These are phyloP conservation scores for Entrophospora sp. DNA, from an alignment of 192 early-diverging fungal species.

Conservation along the genomic window DNA sequence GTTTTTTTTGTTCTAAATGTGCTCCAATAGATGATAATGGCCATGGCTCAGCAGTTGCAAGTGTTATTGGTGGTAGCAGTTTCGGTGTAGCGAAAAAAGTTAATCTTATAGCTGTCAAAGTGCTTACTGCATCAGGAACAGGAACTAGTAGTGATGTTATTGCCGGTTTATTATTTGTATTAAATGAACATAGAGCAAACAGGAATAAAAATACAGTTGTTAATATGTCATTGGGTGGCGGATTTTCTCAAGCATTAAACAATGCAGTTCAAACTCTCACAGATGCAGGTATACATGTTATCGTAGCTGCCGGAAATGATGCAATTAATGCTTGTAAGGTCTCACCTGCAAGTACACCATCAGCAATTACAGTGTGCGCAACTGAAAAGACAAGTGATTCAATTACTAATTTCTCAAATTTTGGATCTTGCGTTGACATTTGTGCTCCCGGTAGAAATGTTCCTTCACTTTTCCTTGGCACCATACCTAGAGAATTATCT, in stretches of 20 bases:
- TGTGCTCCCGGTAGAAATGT: slow-evolving; percentile 76
- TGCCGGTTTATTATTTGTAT: slow-evolving; percentile 42
- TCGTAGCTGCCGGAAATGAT: slow-evolving; percentile 83
- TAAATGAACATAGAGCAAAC: neutral
- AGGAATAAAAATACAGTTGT: neutral
- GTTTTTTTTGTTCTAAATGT: slow-evolving; percentile 25
- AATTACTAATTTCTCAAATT: slow-evolving; percentile 75
- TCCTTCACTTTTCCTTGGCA: no score
- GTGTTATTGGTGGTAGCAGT: slow-evolving; percentile 49
- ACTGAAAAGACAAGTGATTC: slow-evolving; percentile 54
- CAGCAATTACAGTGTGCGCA: slow-evolving; percentile 80
- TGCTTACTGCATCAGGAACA: slow-evolving; percentile 44
- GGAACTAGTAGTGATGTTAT: slow-evolving; percentile 42
- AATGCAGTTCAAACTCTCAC: slow-evolving; percentile 29
- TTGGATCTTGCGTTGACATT: slow-evolving; percentile 76
- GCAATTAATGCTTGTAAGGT: slow-evolving; percentile 61
- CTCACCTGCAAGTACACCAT: slow-evolving; percentile 62
- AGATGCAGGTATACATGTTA: slow-evolving; percentile 60
- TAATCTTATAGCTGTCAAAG: slow-evolving; percentile 60
- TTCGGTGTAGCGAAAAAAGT: slow-evolving; percentile 73
- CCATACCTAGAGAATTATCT: no score
- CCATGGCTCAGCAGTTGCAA: slow-evolving; percentile 64
- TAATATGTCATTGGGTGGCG: slow-evolving; percentile 92
- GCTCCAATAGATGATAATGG: slow-evolving; percentile 45
- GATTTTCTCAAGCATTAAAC: slow-evolving; percentile 69